Evolutionary conservation across 2,329 filamentous ascomycete species (phyloP).

Genomic region (Fusarium devonianum): DNA sequence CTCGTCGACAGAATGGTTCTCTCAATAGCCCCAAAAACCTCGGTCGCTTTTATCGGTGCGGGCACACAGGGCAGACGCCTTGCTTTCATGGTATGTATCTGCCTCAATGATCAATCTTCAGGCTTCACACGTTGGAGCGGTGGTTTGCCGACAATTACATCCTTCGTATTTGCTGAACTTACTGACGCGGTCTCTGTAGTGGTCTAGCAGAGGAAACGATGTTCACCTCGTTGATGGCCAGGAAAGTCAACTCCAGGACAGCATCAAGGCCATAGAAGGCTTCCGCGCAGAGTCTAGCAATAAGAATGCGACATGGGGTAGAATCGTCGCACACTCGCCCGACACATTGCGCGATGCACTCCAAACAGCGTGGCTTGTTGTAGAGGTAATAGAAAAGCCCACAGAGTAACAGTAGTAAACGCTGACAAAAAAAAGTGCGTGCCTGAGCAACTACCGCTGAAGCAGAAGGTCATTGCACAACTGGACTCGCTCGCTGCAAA

Average conservation of each 20-base stretch:
- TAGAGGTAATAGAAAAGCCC: conserved; percentile 31
- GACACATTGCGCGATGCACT: conserved; percentile 30
- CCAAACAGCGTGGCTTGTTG: conserved; percentile 37
- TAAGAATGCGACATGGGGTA: conserved; percentile 22
- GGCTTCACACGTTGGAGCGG: too few species aligned
- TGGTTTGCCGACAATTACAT: too few species aligned
- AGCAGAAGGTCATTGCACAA: conserved; percentile 48
- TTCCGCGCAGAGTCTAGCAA: conserved; percentile 25
- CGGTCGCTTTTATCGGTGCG: conserved; percentile 41
- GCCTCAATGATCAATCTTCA: too few species aligned
- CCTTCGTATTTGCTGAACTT: too few species aligned
- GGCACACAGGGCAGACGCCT: conserved; percentile 44
- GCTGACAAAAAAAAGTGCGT: conserved; percentile 47
- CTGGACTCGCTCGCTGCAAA: conserved; percentile 48
- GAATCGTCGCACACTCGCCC: conserved; percentile 33
- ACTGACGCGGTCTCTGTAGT: conserved; percentile 24
- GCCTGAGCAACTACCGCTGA: conserved; percentile 52
- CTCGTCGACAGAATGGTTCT: conserved; percentile 22
- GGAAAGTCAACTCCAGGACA: conserved; percentile 38
- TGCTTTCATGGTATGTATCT: conserved; percentile 41
- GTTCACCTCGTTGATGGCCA: conserved; percentile 43
- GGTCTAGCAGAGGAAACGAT: conserved; percentile 43
- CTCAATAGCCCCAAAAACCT: conserved; percentile 8
- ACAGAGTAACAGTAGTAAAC: too few species aligned
- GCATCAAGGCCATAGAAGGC: conserved; percentile 37